These are phyloP conservation scores for Arxiozyma slooffiae DNA, from an alignment of 1,139 yeast genomes.

Conservation along the genomic window DNA sequence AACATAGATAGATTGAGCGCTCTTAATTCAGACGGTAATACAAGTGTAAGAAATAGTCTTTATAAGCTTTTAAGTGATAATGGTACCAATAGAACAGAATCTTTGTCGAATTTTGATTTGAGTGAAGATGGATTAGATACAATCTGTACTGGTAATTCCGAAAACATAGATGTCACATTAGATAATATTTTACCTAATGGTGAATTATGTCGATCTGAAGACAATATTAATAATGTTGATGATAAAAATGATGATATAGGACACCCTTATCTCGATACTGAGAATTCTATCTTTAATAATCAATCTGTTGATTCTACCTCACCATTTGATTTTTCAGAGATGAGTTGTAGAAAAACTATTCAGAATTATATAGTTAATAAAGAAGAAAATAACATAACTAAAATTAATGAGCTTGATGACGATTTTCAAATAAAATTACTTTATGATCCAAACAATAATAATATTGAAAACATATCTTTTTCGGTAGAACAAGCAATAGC, in stretches of 20 bases:
- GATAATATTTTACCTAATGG: slow-evolving; percentile 2
- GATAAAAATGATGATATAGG: not conserved
- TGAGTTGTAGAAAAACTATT: slow-evolving; percentile 2
- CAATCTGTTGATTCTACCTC: not conserved
- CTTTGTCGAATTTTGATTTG: slow-evolving; percentile 26
- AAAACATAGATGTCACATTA: slow-evolving; percentile 2
- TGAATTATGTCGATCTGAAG: not conserved
- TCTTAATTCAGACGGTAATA: slow-evolving; percentile 13
- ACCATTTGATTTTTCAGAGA: slow-evolving; percentile 2
- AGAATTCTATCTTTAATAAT: not conserved
- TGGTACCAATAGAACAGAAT: slow-evolving; percentile 21
- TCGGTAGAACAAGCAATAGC: slow-evolving; percentile 16
- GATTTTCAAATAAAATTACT: not conserved
- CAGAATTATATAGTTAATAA: not conserved
- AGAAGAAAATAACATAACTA: not conserved
- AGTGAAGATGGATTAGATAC: slow-evolving; percentile 19
- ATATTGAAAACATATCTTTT: slow-evolving; percentile 2
- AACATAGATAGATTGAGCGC: slow-evolving; percentile 21
- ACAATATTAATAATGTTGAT: not conserved
- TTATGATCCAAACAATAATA: slow-evolving; percentile 4
- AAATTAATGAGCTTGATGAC: not conserved
- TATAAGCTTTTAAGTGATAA: slow-evolving; percentile 16
- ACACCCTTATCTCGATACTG: not conserved
- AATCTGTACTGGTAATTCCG: not conserved
- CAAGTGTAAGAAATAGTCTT: slow-evolving; percentile 4